Base-by-base conservation (phyloP, 345 rosid species). In the Kandelia obovata region DNA sequence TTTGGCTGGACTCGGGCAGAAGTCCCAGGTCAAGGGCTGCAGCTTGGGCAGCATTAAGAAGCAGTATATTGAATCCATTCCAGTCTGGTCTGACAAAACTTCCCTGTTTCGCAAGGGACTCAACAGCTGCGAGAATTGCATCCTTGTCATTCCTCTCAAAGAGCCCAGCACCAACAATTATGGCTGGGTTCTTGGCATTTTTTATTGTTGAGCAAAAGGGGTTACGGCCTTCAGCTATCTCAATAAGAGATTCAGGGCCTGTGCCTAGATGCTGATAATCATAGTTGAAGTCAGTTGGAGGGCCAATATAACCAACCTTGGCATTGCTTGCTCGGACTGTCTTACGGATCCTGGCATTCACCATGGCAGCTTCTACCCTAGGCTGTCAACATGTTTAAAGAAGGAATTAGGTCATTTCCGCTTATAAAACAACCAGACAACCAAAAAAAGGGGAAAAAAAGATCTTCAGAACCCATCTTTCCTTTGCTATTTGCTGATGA, bases 21-120 rank as follows among this genome's bases (percentile, higher is more conserved):
- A 92, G 96, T 55, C 99, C 99, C 15, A 96, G 99, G 78, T 96
- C 99, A 39, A 96, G 97, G 28, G 99, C 87, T 19, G 99, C 98
- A 35, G 98, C 99, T 80, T 96, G 99, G 53, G 97, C 96, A 67
- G 99, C 99, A 76, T 84, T 87, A 56, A 80, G 79, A 73, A 96
- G 99, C 77, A 96, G 81, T 31, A 83, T 86, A 78, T 92, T 96
- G 62, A 85, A 84, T n/a, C 98, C 98, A 58, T 96, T 96, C 98
- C 99, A 96, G 75, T 89, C 97, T 21, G 92, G 81, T 75, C 97
- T 77, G 68, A 89, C 81, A n/a, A 84, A 89, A 26, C 92, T 90
- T 39, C 78, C 86, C n/a, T 81, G 77, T 74, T 89, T 78, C 0
- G 88, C 92, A 28, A 96, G 88, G 73, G 91, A 63, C 59, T 96